phyloP scores from a whole-genome alignment of 1,284 basidiomycete species.

The Apiotrichum laibachii region DNA sequence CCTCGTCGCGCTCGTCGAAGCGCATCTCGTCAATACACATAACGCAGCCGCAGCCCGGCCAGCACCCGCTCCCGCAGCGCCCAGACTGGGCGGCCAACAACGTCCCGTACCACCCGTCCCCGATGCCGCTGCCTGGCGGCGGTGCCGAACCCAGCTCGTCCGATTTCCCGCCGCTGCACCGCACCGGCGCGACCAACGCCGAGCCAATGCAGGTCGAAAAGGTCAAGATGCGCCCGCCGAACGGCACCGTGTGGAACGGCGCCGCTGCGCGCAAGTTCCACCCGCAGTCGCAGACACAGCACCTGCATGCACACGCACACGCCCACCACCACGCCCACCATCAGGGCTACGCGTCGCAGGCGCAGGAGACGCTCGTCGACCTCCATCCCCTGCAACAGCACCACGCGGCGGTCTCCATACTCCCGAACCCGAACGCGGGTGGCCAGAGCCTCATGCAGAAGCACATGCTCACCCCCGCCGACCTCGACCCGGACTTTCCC shows the following conservation, averaged over 20 bases:
- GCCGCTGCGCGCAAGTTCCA: constrained; percentile 15
- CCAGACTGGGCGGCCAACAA: constrained; percentile 50
- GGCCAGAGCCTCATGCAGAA: no score
- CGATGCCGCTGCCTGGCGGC: constrained; percentile 20
- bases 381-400: constrained; percentile 5
- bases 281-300: background rate
- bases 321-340: no score
- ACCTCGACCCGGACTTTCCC: constrained; percentile 40
- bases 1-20: constrained; percentile 43
- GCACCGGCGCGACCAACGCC: constrained; percentile 29
- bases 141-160: constrained; percentile 21
- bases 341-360: background rate
- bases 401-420: constrained; percentile 4
- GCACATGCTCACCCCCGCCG: background rate
- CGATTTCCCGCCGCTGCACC: constrained; percentile 42
- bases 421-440: constrained; percentile 13
- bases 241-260: constrained; percentile 37
- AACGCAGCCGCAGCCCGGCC: constrained; percentile 31
- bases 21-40: constrained; percentile 37
- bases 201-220: constrained; percentile 48
- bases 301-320: no score
- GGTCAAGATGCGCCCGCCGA: constrained; percentile 28
- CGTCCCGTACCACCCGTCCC: constrained; percentile 45
- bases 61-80: constrained; percentile 44
- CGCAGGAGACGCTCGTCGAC: constrained; percentile 2